Conservation (phyloP, 2,329 filamentous ascomycete species). For the Aureobasidium vineae region DNA sequence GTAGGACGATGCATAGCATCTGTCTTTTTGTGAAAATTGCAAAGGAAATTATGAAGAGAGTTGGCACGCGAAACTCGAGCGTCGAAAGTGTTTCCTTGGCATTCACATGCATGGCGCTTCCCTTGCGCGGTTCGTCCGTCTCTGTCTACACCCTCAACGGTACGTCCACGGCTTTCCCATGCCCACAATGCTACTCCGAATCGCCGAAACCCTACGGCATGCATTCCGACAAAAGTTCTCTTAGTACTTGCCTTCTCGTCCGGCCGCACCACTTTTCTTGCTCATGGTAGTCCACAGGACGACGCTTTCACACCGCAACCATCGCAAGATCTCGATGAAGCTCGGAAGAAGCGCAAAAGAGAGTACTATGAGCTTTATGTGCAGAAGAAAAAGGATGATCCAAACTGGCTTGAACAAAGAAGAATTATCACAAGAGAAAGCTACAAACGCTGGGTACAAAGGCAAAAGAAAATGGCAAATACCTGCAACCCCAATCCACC, state of each 20-base stretch:
- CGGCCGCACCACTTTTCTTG: background rate
- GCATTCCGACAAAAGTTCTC: too few relatives aligned
- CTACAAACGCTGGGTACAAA: background rate
- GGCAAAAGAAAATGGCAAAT: background rate
- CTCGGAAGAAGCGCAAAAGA: background rate
- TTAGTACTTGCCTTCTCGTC: background rate
- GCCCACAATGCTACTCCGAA: background rate
- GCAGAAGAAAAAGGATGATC: background rate
- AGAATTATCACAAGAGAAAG: background rate
- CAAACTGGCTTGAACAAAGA: background rate
- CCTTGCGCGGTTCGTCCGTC: background rate
- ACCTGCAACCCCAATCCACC: background rate
- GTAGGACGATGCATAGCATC: background rate
- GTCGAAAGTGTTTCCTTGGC: background rate
- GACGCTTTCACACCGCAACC: background rate
- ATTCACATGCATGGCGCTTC: background rate
- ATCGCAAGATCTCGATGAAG: background rate
- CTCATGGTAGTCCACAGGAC: background rate
- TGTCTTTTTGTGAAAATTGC: constrained; percentile 35
- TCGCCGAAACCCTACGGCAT: background rate
- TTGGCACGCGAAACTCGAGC: background rate
- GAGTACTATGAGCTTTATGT: background rate
- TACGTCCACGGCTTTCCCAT: background rate
- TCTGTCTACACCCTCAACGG: background rate
- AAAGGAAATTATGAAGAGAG: background rate